Percentiles rank a stretch among this genome's conserved stretches.
These are phyloP conservation scores for Agaricales sp. DNA, from an alignment of 1,284 basidiomycete genomes.

Conservation along the genomic window DNA sequence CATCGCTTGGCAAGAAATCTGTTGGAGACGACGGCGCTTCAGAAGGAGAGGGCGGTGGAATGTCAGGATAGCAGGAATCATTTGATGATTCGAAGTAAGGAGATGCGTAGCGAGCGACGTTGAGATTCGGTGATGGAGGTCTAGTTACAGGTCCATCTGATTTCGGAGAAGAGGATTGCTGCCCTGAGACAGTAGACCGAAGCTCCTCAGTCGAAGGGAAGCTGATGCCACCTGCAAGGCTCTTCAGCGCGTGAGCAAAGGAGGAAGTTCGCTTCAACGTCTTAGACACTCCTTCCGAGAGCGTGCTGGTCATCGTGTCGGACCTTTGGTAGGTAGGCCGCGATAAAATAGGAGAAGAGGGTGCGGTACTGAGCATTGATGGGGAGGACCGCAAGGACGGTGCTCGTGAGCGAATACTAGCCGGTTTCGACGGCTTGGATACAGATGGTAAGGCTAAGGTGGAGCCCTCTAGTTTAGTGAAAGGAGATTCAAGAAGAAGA, in stretches of 20 bases:
- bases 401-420: constrained; percentile 10
- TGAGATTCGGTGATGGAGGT: constrained; percentile 69
- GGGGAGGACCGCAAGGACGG: constrained; percentile 18
- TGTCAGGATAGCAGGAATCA: constrained; percentile 16
- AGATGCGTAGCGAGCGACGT: constrained; percentile 63
- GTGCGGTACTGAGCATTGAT: constrained; percentile 19
- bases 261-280: constrained; percentile 76
- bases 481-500: constrained; percentile 80
- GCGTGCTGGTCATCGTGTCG: constrained; percentile 51
- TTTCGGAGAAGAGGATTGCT: constrained; percentile 15
- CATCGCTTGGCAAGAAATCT: constrained; percentile 59
- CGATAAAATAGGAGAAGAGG: constrained; percentile 26
- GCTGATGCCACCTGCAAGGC: constrained; percentile 59
- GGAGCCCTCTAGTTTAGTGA: constrained; percentile 61
- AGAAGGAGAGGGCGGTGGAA: constrained; percentile 13
- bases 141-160: constrained; percentile 36
- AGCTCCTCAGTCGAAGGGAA: constrained; percentile 46
- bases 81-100: constrained; percentile 34
- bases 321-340: constrained; percentile 43
- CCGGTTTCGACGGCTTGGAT: not conserved
- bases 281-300: constrained; percentile 48
- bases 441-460: constrained; percentile 46
- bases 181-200: constrained; percentile 13
- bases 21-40: constrained; percentile 23
- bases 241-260: constrained; percentile 77